Percentiles rank a stretch among this genome's conserved stretches.
Evolutionary conservation across 2,329 filamentous ascomycete genomes (phyloP).

Genomic region (Harringtonia aguacate): DNA sequence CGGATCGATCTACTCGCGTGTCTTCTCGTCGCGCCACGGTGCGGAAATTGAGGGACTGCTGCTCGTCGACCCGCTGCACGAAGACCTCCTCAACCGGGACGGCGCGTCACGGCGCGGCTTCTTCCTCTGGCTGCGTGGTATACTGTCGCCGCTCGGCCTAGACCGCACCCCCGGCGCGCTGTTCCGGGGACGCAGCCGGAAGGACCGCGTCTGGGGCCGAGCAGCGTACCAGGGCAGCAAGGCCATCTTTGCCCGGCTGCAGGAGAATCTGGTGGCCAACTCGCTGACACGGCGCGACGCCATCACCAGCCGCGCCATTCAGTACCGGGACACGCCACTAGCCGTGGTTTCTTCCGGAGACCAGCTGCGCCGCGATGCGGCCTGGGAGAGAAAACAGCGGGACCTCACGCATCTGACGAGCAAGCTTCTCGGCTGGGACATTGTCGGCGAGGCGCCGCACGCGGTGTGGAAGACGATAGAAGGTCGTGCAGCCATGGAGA

Average conservation of each 20-base stretch:
- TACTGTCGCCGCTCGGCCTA: conserved; percentile 78
- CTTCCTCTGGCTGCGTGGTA: conserved; percentile 72
- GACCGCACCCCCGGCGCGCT: conserved; percentile 71
- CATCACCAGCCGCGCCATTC: conserved; percentile 65
- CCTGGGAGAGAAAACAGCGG: conserved; percentile 78
- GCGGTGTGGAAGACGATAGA: conserved; percentile 72
- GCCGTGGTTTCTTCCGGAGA: conserved; percentile 75
- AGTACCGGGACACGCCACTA: conserved; percentile 63
- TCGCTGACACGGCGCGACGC: conserved; percentile 80
- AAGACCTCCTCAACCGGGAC: conserved; percentile 65
- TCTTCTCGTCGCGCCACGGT: conserved; percentile 79
- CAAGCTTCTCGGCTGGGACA: conserved; percentile 73
- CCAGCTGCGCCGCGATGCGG: conserved; percentile 50
- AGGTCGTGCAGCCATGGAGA: conserved; percentile 67
- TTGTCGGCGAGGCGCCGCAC: conserved; percentile 75
- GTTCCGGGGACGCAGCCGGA: conserved; percentile 67
- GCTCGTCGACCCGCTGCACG: conserved; percentile 80
- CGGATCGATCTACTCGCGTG: conserved; percentile 78
- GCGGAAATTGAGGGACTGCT: conserved; percentile 67
- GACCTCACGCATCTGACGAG: conserved; percentile 73
- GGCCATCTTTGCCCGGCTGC: conserved; percentile 79
- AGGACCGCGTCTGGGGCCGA: conserved; percentile 77
- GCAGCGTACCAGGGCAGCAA: conserved; percentile 72
- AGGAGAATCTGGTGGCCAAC: conserved; percentile 82
- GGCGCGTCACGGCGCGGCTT: conserved; percentile 65